Evolutionary conservation across 163 green algal genomes (phyloP).

Genomic region (Coccomyxa subellipsoidea): DNA sequence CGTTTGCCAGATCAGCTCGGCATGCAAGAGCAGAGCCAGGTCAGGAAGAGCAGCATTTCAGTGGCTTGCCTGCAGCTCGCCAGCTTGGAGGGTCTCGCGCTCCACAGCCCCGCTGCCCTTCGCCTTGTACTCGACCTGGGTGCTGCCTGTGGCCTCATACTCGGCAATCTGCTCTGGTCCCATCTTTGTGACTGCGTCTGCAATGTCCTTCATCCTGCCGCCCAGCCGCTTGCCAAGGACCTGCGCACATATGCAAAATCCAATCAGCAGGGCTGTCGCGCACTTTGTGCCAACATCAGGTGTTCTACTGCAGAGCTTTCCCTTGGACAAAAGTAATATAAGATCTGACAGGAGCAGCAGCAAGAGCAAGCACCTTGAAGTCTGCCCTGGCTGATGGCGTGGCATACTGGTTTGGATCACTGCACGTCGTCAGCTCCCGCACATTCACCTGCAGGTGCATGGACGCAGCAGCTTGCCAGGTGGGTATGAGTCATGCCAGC

Average conservation of each 20-base stretch:
- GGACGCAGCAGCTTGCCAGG: no score
- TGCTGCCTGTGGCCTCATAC: constrained; percentile 42
- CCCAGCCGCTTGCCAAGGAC: constrained; percentile 82
- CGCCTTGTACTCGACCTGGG: constrained; percentile 63
- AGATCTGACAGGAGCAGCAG: background rate
- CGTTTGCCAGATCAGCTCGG: no score
- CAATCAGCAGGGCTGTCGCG: background rate
- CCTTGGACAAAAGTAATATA: background rate
- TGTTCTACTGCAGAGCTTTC: background rate
- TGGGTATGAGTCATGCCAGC: no score
- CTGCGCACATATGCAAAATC: no score
- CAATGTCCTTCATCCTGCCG: constrained; percentile 76
- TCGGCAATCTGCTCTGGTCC: constrained; percentile 52
- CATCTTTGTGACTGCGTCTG: constrained; percentile 75
- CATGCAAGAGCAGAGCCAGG: background rate
- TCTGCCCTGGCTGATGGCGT: constrained; percentile 81
- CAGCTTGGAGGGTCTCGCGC: constrained; percentile 56
- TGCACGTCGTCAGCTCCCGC: constrained; percentile 66
- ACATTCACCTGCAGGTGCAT: constrained; percentile 80
- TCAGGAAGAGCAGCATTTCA: background rate
- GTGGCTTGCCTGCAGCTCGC: constrained; percentile 71
- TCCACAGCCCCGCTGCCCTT: constrained; percentile 54
- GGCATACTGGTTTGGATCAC: constrained; percentile 78
- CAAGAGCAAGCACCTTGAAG: constrained; percentile 46
- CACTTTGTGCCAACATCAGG: background rate